phyloP scores from a whole-genome alignment of 192 early-diverging fungal species.

The Phycomyces nitens region DNA sequence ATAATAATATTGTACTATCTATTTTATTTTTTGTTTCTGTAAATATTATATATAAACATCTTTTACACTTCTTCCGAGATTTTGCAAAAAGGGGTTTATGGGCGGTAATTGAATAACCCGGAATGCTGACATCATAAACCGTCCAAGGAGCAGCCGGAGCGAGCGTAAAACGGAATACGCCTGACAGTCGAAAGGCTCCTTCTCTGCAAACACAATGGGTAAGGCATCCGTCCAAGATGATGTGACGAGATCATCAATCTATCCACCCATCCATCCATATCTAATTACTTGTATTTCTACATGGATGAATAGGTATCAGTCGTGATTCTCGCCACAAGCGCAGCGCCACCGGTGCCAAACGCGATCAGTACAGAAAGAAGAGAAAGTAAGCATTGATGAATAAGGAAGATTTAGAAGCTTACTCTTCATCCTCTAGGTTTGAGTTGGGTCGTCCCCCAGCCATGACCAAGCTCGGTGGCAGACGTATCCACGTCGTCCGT shows the following conservation, averaged over 20 bases:
- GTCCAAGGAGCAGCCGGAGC: neutral
- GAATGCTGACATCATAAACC: constrained; percentile 1
- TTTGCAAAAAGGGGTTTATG: neutral
- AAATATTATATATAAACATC: neutral
- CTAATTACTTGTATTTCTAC: neutral
- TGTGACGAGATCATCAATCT: neutral
- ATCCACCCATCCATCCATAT: constrained; percentile 16
- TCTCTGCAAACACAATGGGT: constrained; percentile 4
- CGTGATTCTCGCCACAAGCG: constrained; percentile 99
- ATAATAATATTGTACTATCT: too few relatives aligned
- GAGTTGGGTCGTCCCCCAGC: constrained; percentile 98
- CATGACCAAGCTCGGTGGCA: constrained; percentile 95
- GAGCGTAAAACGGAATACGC: constrained; percentile 1
- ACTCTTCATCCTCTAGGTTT: constrained; percentile 48
- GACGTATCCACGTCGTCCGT: constrained; percentile 95
- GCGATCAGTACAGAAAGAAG: constrained; percentile 99
- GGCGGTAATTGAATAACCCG: neutral
- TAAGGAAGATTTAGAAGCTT: neutral
- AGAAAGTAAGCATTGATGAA: constrained; percentile 68
- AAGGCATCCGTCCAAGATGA: neutral
- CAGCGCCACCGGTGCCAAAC: constrained; percentile 95
- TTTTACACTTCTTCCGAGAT: neutral
- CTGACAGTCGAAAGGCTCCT: neutral
- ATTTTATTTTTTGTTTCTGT: too few relatives aligned
- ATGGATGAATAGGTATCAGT: constrained; percentile 82